Conservation (phyloP, 2,329 filamentous ascomycete species). For the Penicillium sp. region DNA sequence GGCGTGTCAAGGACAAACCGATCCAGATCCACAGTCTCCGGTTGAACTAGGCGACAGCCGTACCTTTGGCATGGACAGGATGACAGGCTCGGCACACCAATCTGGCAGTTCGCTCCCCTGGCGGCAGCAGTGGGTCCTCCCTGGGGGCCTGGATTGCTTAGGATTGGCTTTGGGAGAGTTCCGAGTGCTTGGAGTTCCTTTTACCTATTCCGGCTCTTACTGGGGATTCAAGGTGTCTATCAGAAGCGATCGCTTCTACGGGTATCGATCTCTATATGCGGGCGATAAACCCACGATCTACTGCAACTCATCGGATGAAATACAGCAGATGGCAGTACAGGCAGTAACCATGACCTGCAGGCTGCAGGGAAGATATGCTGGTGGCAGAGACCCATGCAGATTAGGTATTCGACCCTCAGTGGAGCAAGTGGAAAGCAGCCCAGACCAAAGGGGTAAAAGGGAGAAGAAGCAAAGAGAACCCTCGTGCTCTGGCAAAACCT, state of each 20-base stretch:
- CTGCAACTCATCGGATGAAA: conserved; percentile 9
- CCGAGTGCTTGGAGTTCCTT: neutral
- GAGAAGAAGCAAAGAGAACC: conserved; percentile 8
- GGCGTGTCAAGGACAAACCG: conserved; percentile 21
- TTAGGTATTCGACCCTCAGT: conserved; percentile 17
- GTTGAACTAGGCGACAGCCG: conserved; percentile 23
- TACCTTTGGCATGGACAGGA: conserved; percentile 25
- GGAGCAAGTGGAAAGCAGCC: conserved; percentile 9
- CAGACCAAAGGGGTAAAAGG: conserved; percentile 22
- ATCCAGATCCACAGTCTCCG: conserved; percentile 28
- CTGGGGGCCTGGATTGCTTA: neutral
- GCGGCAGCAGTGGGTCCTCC: conserved; percentile 16
- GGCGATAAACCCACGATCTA: conserved; percentile 10
- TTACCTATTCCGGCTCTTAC: conserved; percentile 3
- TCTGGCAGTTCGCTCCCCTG: conserved; percentile 12
- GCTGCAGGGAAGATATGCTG: conserved; percentile 24
- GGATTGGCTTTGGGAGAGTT: conserved; percentile 8
- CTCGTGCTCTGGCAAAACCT: conserved; percentile 14
- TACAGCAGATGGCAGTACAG: conserved; percentile 5
- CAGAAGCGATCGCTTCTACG: neutral
- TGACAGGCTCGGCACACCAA: conserved; percentile 23
- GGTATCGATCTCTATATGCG: neutral
- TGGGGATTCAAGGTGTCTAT: conserved; percentile 6
- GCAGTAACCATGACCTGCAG: conserved; percentile 18
- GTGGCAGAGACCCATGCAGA: conserved; percentile 18